phyloP scores from a whole-genome alignment of 1,139 yeast genomes.

The Debaryomyces subglobosus region DNA sequence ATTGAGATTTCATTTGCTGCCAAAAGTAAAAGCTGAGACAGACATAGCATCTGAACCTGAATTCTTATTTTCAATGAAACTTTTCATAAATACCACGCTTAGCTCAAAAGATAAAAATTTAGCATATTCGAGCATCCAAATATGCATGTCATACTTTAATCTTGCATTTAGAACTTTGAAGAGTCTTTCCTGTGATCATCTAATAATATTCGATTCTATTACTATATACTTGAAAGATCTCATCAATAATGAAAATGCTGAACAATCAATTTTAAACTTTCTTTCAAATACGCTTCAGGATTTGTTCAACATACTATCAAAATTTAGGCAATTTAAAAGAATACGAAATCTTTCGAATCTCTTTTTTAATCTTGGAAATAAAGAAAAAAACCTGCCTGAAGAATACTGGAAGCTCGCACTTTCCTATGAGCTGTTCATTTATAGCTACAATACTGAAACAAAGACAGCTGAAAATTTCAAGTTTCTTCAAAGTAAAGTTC shows the following conservation, averaged over 20 bases:
- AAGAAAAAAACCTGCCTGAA: constrained; percentile 5
- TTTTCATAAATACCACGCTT: background rate
- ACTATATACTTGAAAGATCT: constrained; percentile 20
- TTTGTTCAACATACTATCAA: constrained; percentile 14
- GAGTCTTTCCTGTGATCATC: constrained; percentile 21
- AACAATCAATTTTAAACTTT: constrained; percentile 6
- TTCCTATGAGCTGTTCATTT: constrained; percentile 25
- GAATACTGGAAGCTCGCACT: constrained; percentile 21
- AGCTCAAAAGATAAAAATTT: background rate
- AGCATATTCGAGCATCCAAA: background rate
- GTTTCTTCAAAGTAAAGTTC: constrained; percentile 19
- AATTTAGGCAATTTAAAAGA: constrained; percentile 29
- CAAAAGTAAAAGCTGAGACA: background rate
- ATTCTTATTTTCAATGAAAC: background rate
- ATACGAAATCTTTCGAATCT: constrained; percentile 34
- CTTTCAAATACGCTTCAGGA: constrained; percentile 5
- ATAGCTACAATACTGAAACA: constrained; percentile 1
- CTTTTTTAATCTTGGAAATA: constrained; percentile 22
- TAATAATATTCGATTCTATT: constrained; percentile 26
- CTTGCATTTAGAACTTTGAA: background rate
- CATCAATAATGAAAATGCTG: constrained; percentile 8
- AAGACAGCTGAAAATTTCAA: constrained; percentile 15
- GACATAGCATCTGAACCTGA: background rate
- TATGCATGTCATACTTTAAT: background rate
- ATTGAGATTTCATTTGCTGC: background rate